Percentiles rank a stretch among this genome's conserved stretches.
These are phyloP conservation scores for Neofusicoccum umdonicola DNA, from an alignment of 2,329 filamentous ascomycete genomes.

Conservation along the genomic window DNA sequence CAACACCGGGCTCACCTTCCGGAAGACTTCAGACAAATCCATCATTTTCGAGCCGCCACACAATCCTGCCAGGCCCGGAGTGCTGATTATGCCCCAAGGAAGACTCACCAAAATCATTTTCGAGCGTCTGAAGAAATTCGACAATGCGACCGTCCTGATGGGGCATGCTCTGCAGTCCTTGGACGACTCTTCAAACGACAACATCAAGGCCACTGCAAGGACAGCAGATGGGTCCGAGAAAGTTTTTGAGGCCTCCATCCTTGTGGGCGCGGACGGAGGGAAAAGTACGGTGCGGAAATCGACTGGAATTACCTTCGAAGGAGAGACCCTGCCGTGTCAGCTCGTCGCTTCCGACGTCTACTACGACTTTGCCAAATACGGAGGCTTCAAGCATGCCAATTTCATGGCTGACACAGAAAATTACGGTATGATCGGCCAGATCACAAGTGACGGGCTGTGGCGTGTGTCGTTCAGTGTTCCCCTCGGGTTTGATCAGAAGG, in stretches of 20 bases:
- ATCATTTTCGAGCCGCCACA: slow-evolving; percentile 27
- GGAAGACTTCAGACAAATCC: slow-evolving; percentile 19
- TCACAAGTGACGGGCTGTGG: slow-evolving; percentile 36
- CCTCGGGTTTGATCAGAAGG: slow-evolving; percentile 1
- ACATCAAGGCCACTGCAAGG: slow-evolving; percentile 1
- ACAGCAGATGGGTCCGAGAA: slow-evolving; percentile 14
- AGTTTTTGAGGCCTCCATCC: slow-evolving; percentile 26
- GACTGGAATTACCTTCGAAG: slow-evolving; percentile 26
- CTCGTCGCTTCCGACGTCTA: slow-evolving; percentile 40
- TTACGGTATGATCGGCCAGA: slow-evolving; percentile 38
- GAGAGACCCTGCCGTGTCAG: slow-evolving; percentile 35
- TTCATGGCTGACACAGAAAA: slow-evolving; percentile 40
- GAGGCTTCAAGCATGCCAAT: slow-evolving; percentile 37
- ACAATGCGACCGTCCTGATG: slow-evolving; percentile 23
- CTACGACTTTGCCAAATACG: slow-evolving; percentile 37
- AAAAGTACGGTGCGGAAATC: slow-evolving; percentile 22
- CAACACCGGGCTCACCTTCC: slow-evolving; percentile 29
- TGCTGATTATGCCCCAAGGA: slow-evolving; percentile 32
- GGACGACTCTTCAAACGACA: slow-evolving; percentile 8
- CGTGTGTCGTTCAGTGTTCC: slow-evolving; percentile 42
- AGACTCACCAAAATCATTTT: slow-evolving; percentile 31
- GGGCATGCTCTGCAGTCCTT: slow-evolving; percentile 24
- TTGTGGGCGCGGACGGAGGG: slow-evolving; percentile 34
- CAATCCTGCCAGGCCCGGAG: slow-evolving; percentile 22
- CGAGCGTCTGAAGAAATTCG: slow-evolving; percentile 20